Base-by-base conservation (phyloP, 1,284 basidiomycete species). In the Sporisorium scitamineum region DNA sequence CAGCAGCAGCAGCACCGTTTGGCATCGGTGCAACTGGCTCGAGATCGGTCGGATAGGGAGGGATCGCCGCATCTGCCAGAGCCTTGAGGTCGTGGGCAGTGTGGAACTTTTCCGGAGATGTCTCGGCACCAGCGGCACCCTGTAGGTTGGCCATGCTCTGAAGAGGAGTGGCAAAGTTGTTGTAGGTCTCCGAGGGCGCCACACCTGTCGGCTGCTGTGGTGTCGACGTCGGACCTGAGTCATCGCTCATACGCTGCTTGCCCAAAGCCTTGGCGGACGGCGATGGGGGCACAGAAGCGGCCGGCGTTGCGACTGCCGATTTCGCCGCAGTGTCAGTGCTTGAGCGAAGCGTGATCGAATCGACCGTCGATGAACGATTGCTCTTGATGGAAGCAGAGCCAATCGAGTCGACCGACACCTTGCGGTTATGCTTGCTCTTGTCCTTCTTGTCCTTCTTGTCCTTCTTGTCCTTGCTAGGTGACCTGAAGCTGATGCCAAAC, bases 401-500 rank as follows among this genome's bases (percentile, higher is more conserved):
- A 10, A 59, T 32, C 31, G 72, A 75, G 39, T 75, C 72, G 18
- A 61, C 37, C 26, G 72, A 75, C 2, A 39, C 41, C 18, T 42
- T 60, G 47, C 67, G 72, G 24, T 56, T 73, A 48, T 73, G 66
- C 61, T 69, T 73, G 60, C 48, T 63, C 55, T 72, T 70, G 22
- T 66, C 74, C 45, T 74, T 78, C 59, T 68, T 65, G 14, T 67
- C 60, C 54, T 76, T 68, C 32, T 61, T 60, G 37, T 78, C 62
- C 39, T 70, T 68, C 59, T 73, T 76, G 8, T 71, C 67, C 58
- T 76, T 75, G 48, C 53, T 42, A 3, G 70, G 76, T 10, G 71
- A 69, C n/a, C 61, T 63, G 52, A 71, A 69, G 11, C 50, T 47
- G 45, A 82, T 68, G 39, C 70, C 73, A 41, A 82, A 79, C 45